A percentile compares a stretch with the other conserved stretches of the same genome.
These are phyloP conservation scores for Stagonosporopsis chrysanthemi DNA, from an alignment of 2,329 filamentous ascomycete genomes.

Conservation along the genomic window DNA sequence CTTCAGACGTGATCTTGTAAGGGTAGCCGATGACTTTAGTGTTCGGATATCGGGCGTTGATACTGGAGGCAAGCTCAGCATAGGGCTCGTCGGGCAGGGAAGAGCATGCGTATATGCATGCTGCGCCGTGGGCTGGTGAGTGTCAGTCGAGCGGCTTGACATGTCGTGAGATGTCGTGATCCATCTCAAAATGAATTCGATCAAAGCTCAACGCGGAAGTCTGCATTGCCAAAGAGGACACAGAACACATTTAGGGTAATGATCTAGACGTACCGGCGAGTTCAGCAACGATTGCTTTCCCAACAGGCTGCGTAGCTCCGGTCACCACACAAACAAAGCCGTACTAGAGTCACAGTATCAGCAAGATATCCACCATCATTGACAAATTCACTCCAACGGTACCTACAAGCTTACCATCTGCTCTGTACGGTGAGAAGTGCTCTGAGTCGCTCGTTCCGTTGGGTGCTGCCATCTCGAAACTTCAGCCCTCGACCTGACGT, in stretches of 20 bases:
- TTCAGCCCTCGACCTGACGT: neutral
- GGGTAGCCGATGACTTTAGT: conserved; percentile 69
- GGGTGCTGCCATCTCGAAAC: conserved; percentile 15
- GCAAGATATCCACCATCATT: neutral
- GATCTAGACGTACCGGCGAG: conserved; percentile 58
- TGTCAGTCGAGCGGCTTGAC: conserved; percentile 5
- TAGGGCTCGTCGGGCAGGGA: conserved; percentile 53
- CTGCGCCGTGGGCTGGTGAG: conserved; percentile 65
- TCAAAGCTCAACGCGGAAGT: neutral
- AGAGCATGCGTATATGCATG: conserved; percentile 68
- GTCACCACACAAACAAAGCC: conserved; percentile 72
- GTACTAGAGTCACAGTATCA: conserved; percentile 52
- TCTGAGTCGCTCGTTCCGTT: conserved; percentile 47
- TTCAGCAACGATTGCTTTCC: conserved; percentile 66
- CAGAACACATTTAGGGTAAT: neutral
- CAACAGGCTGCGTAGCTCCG: conserved; percentile 67
- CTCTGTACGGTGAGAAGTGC: conserved; percentile 65
- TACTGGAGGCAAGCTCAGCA: conserved; percentile 51
- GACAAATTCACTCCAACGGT: neutral
- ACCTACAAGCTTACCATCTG: conserved; percentile 65
- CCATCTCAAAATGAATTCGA: no score
- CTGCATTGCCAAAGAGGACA: neutral
- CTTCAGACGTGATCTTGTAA: conserved; percentile 65
- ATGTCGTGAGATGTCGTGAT: neutral
- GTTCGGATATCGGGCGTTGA: conserved; percentile 57